Evolutionary conservation across 1,139 yeast species (phyloP).

Genomic region (Tardiomyces depauwii): DNA sequence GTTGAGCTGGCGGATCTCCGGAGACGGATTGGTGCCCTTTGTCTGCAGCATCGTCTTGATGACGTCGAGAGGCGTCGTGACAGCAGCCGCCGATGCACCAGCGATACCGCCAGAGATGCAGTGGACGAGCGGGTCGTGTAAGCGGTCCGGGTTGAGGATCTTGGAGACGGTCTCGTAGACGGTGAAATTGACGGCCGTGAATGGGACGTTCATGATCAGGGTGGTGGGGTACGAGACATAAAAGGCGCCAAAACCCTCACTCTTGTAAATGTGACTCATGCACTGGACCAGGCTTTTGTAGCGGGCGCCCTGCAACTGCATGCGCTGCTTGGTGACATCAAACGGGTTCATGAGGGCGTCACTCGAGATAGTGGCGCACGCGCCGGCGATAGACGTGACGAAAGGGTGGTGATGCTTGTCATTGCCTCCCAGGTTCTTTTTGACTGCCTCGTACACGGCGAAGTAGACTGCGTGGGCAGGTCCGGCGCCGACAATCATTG

Average conservation of each 20-base stretch:
- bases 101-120: slow-evolving; percentile 92
- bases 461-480: slow-evolving; percentile 98
- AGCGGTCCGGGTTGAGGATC: slow-evolving; percentile 63
- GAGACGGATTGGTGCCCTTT: slow-evolving; percentile 25
- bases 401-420: slow-evolving; percentile 60
- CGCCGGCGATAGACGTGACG: slow-evolving; percentile 80
- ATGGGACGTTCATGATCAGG: slow-evolving; percentile 83
- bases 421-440: slow-evolving; percentile 37
- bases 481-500: slow-evolving; percentile 96
- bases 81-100: slow-evolving; percentile 94
- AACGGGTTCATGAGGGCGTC: slow-evolving; percentile 98
- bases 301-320: slow-evolving; percentile 38
- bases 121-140: slow-evolving; percentile 83
- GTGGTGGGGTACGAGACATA: slow-evolving; percentile 95
- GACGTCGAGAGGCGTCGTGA: slow-evolving; percentile 93
- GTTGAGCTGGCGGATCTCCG: slow-evolving; percentile 45
- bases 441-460: slow-evolving; percentile 86
- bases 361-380: slow-evolving; percentile 86
- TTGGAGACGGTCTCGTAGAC: slow-evolving; percentile 79
- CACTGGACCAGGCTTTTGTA: slow-evolving; percentile 26
- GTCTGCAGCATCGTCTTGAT: slow-evolving; percentile 88
- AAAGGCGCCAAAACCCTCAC: slow-evolving; percentile 77
- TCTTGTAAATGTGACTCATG: slow-evolving; percentile 41
- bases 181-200: slow-evolving; percentile 90
- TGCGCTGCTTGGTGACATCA: slow-evolving; percentile 85